These are phyloP conservation scores for Proliferodiscus dingleyae DNA, from an alignment of 2,329 filamentous ascomycete species.

Conservation along the genomic window DNA sequence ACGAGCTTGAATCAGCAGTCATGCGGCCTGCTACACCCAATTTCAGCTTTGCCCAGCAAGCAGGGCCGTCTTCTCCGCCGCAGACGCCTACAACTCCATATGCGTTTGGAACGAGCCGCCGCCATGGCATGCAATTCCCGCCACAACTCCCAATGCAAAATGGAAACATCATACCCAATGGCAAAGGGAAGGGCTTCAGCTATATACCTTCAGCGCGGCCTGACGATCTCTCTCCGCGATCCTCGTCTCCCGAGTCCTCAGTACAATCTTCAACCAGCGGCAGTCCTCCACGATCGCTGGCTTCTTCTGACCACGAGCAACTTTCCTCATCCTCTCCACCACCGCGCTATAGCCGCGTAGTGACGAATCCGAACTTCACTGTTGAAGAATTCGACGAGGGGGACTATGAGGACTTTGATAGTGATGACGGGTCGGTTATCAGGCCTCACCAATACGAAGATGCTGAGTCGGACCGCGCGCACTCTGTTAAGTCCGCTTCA, in stretches of 20 bases:
- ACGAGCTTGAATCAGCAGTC: slow-evolving; percentile 17
- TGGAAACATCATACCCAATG: slow-evolving; percentile 39
- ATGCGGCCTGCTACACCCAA: slow-evolving; percentile 41
- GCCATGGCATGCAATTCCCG: slow-evolving; percentile 24
- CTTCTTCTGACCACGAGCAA: slow-evolving; percentile 17
- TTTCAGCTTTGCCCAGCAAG: slow-evolving; percentile 34
- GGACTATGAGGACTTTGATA: slow-evolving; percentile 27
- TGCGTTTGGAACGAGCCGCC: slow-evolving; percentile 20
- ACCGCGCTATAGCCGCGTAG: slow-evolving; percentile 7
- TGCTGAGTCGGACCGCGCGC: slow-evolving; percentile 26
- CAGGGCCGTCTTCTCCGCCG: slow-evolving; percentile 43
- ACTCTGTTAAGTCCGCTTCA: slow-evolving; percentile 14
- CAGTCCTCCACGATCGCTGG: slow-evolving; percentile 27
- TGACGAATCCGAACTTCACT: slow-evolving; percentile 28
- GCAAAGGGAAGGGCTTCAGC: slow-evolving; percentile 31
- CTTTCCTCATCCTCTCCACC: slow-evolving; percentile 13
- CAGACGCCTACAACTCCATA: slow-evolving; percentile 41
- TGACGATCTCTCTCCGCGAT: slow-evolving; percentile 37
- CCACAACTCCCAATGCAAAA: slow-evolving; percentile 31
- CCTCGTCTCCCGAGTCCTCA: slow-evolving; percentile 33
- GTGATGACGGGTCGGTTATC: slow-evolving; percentile 26
- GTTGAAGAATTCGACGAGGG: slow-evolving; percentile 28
- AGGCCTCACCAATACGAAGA: slow-evolving; percentile 31
- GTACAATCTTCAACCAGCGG: slow-evolving; percentile 22
- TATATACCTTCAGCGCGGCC: slow-evolving; percentile 32